Conservation (phyloP, 176 grass and related monocot species). For the Juncus effusus region DNA sequence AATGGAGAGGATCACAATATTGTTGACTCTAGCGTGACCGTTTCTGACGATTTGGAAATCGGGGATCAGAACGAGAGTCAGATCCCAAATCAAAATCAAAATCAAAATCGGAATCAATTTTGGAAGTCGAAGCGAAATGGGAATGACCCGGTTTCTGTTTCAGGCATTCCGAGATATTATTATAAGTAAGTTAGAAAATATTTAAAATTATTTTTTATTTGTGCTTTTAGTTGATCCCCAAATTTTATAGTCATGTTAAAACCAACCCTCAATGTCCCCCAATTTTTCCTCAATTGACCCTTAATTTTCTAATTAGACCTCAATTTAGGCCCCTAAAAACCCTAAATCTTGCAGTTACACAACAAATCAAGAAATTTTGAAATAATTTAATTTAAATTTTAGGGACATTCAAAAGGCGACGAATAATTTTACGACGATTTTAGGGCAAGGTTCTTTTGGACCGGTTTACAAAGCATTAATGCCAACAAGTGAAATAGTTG, state of each 20-base stretch:
- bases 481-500: slow-evolving; percentile 81
- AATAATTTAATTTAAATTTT: neutral
- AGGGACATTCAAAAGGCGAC: slow-evolving; percentile 96
- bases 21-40: slow-evolving; percentile 56
- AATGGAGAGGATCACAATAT: slow-evolving; percentile 32
- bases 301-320: neutral
- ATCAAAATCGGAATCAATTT: slow-evolving; percentile 34
- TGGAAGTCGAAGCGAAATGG: slow-evolving; percentile 22
- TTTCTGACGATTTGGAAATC: slow-evolving; percentile 62
- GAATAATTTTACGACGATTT: slow-evolving; percentile 81
- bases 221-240: slow-evolving; percentile 7
- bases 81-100: slow-evolving; percentile 30
- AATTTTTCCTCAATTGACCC: neutral
- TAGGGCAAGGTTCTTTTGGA: slow-evolving; percentile 94
- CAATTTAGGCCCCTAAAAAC: neutral
- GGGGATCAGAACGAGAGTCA: neutral
- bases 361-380: too few relatives aligned
- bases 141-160: slow-evolving; percentile 36
- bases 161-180: slow-evolving; percentile 74
- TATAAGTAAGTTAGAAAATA: slow-evolving; percentile 58
- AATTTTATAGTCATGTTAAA: neutral
- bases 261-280: neutral
- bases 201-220: slow-evolving; percentile 13
- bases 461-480: slow-evolving; percentile 92
- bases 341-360: too few relatives aligned